phyloP scores from a whole-genome alignment of 1,139 yeast species.

The Pichia sp. region DNA sequence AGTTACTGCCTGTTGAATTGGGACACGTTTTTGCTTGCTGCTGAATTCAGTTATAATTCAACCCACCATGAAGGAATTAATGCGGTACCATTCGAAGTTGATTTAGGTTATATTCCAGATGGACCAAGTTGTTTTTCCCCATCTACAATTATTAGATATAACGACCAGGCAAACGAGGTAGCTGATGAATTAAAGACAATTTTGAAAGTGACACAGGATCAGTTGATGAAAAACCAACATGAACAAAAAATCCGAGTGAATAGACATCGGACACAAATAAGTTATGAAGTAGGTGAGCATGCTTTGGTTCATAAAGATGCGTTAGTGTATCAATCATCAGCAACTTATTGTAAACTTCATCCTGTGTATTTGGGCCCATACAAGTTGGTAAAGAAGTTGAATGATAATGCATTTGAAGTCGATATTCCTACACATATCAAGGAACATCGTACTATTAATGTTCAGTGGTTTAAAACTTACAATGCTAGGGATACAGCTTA shows the following conservation, averaged over 20 bases:
- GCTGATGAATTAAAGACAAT: background rate
- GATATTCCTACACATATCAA: background rate
- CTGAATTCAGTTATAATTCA: background rate
- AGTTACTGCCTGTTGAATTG: background rate
- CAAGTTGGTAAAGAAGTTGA: background rate
- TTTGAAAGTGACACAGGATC: background rate
- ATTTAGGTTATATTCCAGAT: background rate
- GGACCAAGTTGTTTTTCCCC: background rate
- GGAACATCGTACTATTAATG: constrained; percentile 5
- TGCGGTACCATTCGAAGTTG: background rate
- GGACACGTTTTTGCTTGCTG: background rate
- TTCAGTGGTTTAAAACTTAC: background rate
- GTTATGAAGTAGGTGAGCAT: no score
- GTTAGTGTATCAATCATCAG: no score
- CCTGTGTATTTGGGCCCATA: constrained; percentile 1
- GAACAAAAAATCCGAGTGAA: background rate
- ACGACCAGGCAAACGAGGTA: background rate
- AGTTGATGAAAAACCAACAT: background rate
- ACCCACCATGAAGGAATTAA: background rate
- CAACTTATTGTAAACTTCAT: constrained; percentile 1
- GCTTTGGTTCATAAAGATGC: no score
- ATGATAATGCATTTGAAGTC: constrained; percentile 3
- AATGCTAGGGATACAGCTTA: no score
- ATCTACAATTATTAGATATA: background rate
- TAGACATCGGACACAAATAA: background rate